These are phyloP conservation scores for Suillus subluteus DNA, from an alignment of 768 basidiomycete genomes.

Conservation along the genomic window DNA sequence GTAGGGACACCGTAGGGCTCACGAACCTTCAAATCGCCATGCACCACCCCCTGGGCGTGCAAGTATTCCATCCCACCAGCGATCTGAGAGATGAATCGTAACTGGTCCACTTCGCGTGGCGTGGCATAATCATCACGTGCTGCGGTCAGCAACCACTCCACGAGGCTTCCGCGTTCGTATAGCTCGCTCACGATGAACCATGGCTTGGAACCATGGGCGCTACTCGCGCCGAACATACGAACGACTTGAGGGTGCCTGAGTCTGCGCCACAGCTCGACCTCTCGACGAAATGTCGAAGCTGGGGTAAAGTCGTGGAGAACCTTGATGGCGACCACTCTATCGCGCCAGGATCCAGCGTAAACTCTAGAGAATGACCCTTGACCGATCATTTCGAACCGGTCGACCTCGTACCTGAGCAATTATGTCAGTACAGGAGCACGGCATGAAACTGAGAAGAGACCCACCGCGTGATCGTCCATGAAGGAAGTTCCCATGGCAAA, in stretches of 20 bases:
- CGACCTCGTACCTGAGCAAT: slow-evolving; percentile 68
- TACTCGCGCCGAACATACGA: slow-evolving; percentile 77
- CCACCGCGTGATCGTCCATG: slow-evolving; percentile 77
- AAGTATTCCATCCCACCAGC: slow-evolving; percentile 84
- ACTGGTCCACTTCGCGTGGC: slow-evolving; percentile 38
- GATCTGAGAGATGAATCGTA: slow-evolving; percentile 72
- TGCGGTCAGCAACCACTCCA: slow-evolving; percentile 53
- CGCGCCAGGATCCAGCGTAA: slow-evolving; percentile 73
- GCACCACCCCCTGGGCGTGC: slow-evolving; percentile 67
- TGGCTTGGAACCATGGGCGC: slow-evolving; percentile 66
- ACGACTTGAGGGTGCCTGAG: slow-evolving; percentile 74
- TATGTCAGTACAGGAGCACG: not conserved
- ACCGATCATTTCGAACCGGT: slow-evolving; percentile 69
- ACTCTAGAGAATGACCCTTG: slow-evolving; percentile 79
- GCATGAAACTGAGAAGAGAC: slow-evolving; percentile 11
- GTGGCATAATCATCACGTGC: slow-evolving; percentile 10
- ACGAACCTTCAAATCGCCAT: slow-evolving; percentile 81
- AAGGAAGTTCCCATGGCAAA: slow-evolving; percentile 47
- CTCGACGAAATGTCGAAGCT: slow-evolving; percentile 64
- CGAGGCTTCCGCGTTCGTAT: slow-evolving; percentile 64
- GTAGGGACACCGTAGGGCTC: not conserved
- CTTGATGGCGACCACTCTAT: slow-evolving; percentile 70
- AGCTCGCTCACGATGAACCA: slow-evolving; percentile 85
- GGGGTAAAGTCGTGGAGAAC: slow-evolving; percentile 67
- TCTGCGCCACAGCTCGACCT: slow-evolving; percentile 73